These are phyloP conservation scores for Sequoia sempervirens DNA, from an alignment of 75 land plant genomes.

Conservation along the genomic window DNA sequence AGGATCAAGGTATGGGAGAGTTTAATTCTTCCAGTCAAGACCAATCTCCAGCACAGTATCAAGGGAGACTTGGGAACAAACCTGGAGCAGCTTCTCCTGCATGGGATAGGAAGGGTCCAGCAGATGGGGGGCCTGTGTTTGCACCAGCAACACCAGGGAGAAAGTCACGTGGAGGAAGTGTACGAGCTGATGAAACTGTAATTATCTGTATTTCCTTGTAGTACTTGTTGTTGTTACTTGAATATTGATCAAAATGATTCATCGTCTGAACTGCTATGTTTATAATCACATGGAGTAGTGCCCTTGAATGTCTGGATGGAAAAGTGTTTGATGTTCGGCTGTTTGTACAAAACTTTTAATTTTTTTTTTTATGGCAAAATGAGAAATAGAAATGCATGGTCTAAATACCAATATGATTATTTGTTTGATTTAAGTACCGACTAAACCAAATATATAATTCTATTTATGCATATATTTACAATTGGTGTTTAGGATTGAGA, in stretches of 20 bases:
- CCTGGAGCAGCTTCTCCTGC: conserved; percentile 41
- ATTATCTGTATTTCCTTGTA: conserved; percentile 5
- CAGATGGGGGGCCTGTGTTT: conserved; percentile 23
- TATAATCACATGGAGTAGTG: not conserved
- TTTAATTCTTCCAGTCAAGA: conserved; percentile 17
- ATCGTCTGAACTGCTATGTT: not conserved
- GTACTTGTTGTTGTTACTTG: not conserved
- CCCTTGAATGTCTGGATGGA: not conserved
- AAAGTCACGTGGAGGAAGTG: conserved; percentile 26
- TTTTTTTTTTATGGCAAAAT: not conserved
- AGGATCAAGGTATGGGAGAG: conserved; percentile 19
- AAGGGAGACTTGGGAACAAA: conserved; percentile 25
- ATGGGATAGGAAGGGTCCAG: conserved; percentile 34
- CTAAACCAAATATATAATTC: not conserved
- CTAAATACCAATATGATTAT: not conserved
- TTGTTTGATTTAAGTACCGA: not conserved
- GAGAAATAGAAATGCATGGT: not conserved
- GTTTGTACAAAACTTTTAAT: not conserved
- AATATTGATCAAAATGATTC: not conserved
- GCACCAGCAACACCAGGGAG: conserved; percentile 53
- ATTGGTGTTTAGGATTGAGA: not conserved
- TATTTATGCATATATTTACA: not conserved
- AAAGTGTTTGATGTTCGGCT: not conserved
- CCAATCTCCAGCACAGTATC: conserved; percentile 45
- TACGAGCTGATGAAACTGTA: conserved; percentile 44